phyloP scores from a whole-genome alignment of 2,329 filamentous ascomycete species.

The Endoconidiophora laricicola region DNA sequence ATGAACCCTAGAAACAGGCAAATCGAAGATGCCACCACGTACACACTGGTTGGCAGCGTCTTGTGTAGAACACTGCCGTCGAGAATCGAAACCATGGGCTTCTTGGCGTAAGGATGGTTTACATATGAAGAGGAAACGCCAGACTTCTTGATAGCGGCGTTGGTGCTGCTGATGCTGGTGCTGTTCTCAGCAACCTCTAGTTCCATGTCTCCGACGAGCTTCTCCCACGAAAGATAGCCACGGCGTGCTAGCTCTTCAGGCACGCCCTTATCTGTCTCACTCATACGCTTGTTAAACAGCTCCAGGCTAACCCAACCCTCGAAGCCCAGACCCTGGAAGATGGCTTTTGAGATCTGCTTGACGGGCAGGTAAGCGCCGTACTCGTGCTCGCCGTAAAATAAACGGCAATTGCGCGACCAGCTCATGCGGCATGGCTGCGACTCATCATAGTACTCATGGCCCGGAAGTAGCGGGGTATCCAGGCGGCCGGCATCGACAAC shows the following conservation, averaged over 20 bases:
- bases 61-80: slow-evolving; percentile 1
- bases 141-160: no score
- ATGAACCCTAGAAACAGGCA: slow-evolving; percentile 6
- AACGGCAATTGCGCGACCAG: slow-evolving; percentile 56
- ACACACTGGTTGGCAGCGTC: slow-evolving; percentile 2
- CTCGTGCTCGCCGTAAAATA: slow-evolving; percentile 38
- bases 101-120: no score
- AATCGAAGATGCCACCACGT: slow-evolving; percentile 3
- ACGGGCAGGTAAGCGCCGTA: slow-evolving; percentile 53
- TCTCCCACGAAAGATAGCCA: slow-evolving; percentile 34
- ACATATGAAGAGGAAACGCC: no score
- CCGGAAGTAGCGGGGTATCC: slow-evolving; percentile 33
- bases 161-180: neutral
- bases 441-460: slow-evolving; percentile 21
- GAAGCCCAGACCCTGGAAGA: slow-evolving; percentile 48
- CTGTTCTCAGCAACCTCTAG: neutral
- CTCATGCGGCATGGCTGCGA: slow-evolving; percentile 42
- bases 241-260: slow-evolving; percentile 39
- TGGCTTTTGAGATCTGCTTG: slow-evolving; percentile 39
- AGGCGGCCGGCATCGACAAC: slow-evolving; percentile 58
- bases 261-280: slow-evolving; percentile 30
- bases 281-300: slow-evolving; percentile 46
- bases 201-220: slow-evolving; percentile 24
- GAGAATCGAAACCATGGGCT: neutral
- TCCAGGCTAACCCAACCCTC: slow-evolving; percentile 57